Conservation (phyloP, 345 rosid genomes). For the Hevea brasiliensis region DNA sequence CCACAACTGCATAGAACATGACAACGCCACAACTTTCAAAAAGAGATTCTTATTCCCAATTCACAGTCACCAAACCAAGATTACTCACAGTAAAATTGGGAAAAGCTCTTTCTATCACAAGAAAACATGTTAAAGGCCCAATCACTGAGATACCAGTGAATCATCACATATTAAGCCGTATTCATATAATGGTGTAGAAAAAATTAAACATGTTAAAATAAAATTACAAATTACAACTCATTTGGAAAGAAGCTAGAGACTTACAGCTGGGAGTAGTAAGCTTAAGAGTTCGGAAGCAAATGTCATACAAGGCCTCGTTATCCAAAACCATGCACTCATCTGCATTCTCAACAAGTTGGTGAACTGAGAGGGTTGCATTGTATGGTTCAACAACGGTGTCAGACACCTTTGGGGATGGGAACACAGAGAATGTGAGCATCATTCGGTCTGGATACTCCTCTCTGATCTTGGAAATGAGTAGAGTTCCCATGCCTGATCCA, state of each 20-base stretch:
- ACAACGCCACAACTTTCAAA: background rate
- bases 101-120: background rate
- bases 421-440: constrained; percentile 86
- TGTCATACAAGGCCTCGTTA: constrained; percentile 77
- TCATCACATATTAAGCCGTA: background rate
- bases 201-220: background rate
- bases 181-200: background rate
- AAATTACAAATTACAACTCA: background rate
- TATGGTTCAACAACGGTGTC: constrained; percentile 84
- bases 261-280: constrained; percentile 83
- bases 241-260: constrained; percentile 1
- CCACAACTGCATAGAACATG: background rate
- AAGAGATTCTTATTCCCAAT: background rate
- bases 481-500: constrained; percentile 82
- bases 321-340: constrained; percentile 87
- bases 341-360: constrained; percentile 76
- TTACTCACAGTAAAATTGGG: background rate
- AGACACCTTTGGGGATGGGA: constrained; percentile 80
- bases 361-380: constrained; percentile 78
- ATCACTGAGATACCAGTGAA: background rate
- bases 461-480: constrained; percentile 66
- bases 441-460: constrained; percentile 80
- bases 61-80: background rate
- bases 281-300: constrained; percentile 82
- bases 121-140: background rate